Conservation (phyloP, 2,329 filamentous ascomycete genomes). For the Colletotrichum filicis region DNA sequence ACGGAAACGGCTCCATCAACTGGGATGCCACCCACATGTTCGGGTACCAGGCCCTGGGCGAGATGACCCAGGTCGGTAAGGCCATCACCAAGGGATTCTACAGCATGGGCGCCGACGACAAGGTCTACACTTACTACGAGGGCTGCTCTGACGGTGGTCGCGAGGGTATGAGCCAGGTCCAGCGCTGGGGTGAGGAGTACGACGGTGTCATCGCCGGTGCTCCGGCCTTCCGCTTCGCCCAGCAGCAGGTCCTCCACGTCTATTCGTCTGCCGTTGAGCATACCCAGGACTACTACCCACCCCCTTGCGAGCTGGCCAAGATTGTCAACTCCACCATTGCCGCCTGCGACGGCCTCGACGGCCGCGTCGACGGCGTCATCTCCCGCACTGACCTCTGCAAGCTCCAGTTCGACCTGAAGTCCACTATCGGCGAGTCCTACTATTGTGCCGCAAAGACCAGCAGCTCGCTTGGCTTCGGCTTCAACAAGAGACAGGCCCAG, state of each 20-base stretch:
- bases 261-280: slow-evolving; percentile 51
- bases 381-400: slow-evolving; percentile 48
- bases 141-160: slow-evolving; percentile 60
- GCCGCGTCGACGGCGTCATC: slow-evolving; percentile 52
- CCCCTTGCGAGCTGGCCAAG: slow-evolving; percentile 57
- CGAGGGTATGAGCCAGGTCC: slow-evolving; percentile 59
- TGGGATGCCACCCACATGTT: slow-evolving; percentile 24
- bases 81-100: slow-evolving; percentile 60
- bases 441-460: slow-evolving; percentile 40
- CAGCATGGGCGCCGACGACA: slow-evolving; percentile 40
- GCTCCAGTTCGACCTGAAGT: slow-evolving; percentile 46
- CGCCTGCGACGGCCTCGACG: slow-evolving; percentile 65
- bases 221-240: slow-evolving; percentile 54
- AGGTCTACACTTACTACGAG: slow-evolving; percentile 63
- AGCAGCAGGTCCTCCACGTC: slow-evolving; percentile 58
- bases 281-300: slow-evolving; percentile 48
- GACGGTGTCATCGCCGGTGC: slow-evolving; percentile 58
- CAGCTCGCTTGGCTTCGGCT: slow-evolving; percentile 39
- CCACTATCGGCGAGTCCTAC: slow-evolving; percentile 46
- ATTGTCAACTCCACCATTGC: slow-evolving; percentile 65
- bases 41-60: slow-evolving; percentile 21
- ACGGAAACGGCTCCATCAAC: slow-evolving; percentile 43
- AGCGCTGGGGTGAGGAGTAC: slow-evolving; percentile 51
- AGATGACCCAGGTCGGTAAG: slow-evolving; percentile 52
- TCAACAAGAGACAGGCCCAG: slow-evolving; percentile 40